Evolutionary conservation across 2,329 filamentous ascomycete species (phyloP), one percentile per base, ranked within the genome.

Genomic region (Aphanocladium album): DNA sequence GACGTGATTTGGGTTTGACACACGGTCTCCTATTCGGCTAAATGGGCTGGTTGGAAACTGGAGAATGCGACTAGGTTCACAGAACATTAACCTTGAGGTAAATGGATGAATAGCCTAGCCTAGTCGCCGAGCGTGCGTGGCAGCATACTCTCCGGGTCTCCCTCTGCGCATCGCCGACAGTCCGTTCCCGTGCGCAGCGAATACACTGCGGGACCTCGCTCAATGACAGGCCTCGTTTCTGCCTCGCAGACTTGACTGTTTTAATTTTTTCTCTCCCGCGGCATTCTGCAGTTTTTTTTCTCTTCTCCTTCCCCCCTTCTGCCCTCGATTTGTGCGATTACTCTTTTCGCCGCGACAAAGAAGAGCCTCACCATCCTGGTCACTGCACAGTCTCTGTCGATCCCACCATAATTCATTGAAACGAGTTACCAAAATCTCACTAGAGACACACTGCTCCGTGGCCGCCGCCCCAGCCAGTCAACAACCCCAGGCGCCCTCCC

Each of bases 141-240:
- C n/a, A n/a, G n/a, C n/a, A n/a, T n/a, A n/a, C n/a, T n/a, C n/a
- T n/a, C n/a, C n/a, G n/a, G n/a, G n/a, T n/a, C n/a, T n/a, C n/a
- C n/a, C n/a, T n/a, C 23, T 47, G 45, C 45, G 27, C 30, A 39
- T 57, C 45, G 46, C 56, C 57, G 57, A 60, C 41, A 53, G 57
- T 53, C 57, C 57, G 57, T 43, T 25, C n/a, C 47, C 16, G 11
- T 53, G 25, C 16, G n/a, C 12, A 25, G 49, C 41, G 35, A 35
- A 21, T 58, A 16, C 35, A 23, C 23, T 16, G 56, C 57, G 57
- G 57, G 57, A 60, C 57, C 47, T 60, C 57, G 57, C 57, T 60
- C 57, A 60, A 60, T 53, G 41, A 27, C 39, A 47, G 56, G 35
- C 37, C 33, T 25, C 17, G 17, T 57, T 57, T 58, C 55, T 51